Percentiles rank a stretch among this genome's conserved stretches.
Conservation (phyloP, 176 grass and related monocot genomes). For the Carex pumila region DNA sequence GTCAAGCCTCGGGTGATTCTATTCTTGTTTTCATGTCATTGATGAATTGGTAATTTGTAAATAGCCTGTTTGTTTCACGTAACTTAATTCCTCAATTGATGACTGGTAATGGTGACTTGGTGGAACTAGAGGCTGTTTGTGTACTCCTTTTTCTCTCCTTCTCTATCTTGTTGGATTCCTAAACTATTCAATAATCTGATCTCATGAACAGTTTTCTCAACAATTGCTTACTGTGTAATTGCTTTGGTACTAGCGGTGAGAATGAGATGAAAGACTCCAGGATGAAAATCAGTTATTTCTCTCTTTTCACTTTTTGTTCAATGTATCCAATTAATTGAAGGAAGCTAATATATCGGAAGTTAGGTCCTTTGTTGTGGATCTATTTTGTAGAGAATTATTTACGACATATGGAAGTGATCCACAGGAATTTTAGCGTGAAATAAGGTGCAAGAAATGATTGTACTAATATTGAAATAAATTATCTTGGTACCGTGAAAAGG, state of each 20-base stretch:
- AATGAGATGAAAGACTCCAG: not conserved
- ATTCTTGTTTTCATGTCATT: not conserved
- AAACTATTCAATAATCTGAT: conserved; percentile 1
- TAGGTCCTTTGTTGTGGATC: not conserved
- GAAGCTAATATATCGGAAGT: not conserved
- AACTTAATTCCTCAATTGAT: not conserved
- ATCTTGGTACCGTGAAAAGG: not conserved
- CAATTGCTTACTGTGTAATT: not conserved
- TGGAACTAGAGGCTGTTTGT: conserved; percentile 3
- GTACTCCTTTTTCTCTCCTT: not conserved
- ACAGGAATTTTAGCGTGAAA: not conserved
- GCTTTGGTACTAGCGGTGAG: not conserved
- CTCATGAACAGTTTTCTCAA: not conserved
- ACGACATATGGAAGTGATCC: not conserved
- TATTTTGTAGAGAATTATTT: not conserved
- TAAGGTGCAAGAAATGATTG: not conserved
- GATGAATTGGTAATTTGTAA: not conserved
- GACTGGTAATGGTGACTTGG: not conserved
- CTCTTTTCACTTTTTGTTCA: not conserved
- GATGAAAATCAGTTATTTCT: not conserved
- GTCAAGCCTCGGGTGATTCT: conserved; percentile 52
- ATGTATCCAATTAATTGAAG: not conserved
- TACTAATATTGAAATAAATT: not conserved
- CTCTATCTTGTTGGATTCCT: not conserved
- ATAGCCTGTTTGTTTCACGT: conserved; percentile 7